Conservation (phyloP, 192 early-diverging fungal genomes). For the Backusella tarrabulga region DNA sequence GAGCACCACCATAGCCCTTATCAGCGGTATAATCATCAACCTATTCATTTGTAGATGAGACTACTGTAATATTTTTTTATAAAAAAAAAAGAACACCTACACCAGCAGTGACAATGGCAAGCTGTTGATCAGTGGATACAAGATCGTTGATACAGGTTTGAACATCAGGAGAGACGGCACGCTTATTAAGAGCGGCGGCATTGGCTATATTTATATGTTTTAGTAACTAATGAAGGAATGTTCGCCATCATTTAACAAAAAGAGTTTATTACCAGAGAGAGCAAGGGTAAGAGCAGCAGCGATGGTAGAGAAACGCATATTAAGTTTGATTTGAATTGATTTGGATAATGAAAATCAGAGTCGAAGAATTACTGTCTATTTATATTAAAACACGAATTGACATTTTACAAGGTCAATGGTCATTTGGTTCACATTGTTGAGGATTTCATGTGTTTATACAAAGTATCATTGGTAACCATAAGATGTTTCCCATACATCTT, state of each 20-base stretch:
- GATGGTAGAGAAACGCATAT: constrained; percentile 8
- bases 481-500: neutral
- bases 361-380: neutral
- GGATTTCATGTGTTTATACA: neutral
- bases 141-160: constrained; percentile 1
- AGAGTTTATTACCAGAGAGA: neutral
- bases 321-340: neutral
- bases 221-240: neutral
- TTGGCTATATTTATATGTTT: neutral
- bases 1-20: constrained; percentile 1
- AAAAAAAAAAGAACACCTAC: neutral
- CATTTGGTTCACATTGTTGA: neutral
- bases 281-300: neutral
- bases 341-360: neutral
- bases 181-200: constrained; percentile 10
- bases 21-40: neutral
- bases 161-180: neutral
- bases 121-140: neutral
- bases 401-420: neutral
- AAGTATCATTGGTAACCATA: neutral
- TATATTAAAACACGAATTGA: neutral
- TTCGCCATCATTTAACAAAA: neutral
- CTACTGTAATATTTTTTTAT: neutral
- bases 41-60: constrained; percentile 2
- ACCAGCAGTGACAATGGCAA: neutral